Evolutionary conservation across 2,329 filamentous ascomycete genomes (phyloP).

Genomic region (Nemania sp.): DNA sequence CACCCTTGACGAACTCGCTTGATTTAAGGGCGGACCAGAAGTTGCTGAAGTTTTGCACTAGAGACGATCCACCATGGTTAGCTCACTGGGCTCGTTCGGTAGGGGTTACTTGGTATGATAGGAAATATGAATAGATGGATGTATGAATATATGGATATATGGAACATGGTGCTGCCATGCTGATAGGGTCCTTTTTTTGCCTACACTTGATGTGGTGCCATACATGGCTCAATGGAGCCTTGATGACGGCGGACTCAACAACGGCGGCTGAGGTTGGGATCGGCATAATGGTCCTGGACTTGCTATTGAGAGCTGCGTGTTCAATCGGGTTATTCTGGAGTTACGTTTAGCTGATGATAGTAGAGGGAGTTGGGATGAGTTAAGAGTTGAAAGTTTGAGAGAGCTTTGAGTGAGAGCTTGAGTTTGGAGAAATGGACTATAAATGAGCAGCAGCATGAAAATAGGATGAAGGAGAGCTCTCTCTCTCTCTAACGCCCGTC

Average conservation of each 20-base stretch:
- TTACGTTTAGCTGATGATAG: background rate
- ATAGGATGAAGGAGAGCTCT: no score
- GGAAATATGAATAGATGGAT: background rate
- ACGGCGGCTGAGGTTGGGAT: conserved; percentile 77
- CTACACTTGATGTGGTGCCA: conserved; percentile 79
- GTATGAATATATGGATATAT: no score
- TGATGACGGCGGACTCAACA: conserved; percentile 75
- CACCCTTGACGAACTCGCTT: conserved; percentile 73
- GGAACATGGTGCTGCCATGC: no score
- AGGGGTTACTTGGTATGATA: no score
- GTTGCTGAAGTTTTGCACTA: conserved; percentile 71
- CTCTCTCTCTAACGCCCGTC: no score
- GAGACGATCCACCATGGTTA: background rate
- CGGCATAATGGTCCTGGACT: conserved; percentile 49
- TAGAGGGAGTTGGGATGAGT: no score
- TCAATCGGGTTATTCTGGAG: background rate
- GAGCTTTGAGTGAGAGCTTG: no score
- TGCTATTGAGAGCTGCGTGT: conserved; percentile 5
- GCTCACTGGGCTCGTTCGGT: no score
- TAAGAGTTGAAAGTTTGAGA: background rate
- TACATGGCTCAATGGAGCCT: conserved; percentile 72
- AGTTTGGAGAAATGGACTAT: background rate
- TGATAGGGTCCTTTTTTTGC: no score
- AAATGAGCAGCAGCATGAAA: no score
- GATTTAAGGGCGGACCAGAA: conserved; percentile 74